Evolutionary conservation across 345 rosid species (phyloP).

Genomic region (Barbarea vulgaris): DNA sequence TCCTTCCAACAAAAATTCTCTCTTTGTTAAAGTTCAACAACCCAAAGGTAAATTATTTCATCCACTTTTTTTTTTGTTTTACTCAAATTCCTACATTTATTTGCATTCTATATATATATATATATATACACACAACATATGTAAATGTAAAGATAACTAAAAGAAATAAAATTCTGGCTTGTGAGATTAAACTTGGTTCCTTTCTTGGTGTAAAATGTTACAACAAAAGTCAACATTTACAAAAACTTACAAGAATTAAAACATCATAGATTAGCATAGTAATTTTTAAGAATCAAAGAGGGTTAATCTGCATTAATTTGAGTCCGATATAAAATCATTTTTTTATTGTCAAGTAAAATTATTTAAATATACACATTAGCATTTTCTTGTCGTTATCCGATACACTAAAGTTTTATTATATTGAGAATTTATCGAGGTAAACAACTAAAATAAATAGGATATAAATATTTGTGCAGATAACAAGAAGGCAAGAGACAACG

Average conservation of each 20-base stretch:
- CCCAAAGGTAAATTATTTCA: slow-evolving; percentile 47
- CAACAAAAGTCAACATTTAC: background rate
- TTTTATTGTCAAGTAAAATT: background rate
- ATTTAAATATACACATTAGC: background rate
- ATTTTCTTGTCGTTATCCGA: background rate
- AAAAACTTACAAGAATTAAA: background rate
- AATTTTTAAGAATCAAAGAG: background rate
- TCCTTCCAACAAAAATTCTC: slow-evolving; percentile 54
- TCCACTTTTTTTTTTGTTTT: background rate
- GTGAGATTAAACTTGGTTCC: background rate
- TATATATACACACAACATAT: background rate
- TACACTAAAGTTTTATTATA: background rate
- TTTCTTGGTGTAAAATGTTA: background rate
- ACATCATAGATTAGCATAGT: background rate
- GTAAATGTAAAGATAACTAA: background rate
- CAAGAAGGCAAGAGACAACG: slow-evolving; percentile 62
- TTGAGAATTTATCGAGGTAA: background rate
- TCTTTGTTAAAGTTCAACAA: slow-evolving; percentile 70
- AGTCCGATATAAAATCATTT: background rate
- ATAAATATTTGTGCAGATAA: slow-evolving; percentile 33
- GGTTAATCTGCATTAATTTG: background rate
- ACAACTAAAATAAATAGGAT: background rate
- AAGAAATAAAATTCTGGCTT: background rate
- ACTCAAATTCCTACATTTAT: background rate
- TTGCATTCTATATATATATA: background rate